A percentile compares a stretch with the other conserved stretches of the same genome.
These are phyloP conservation scores for apple (Malus domestica) DNA, from an alignment of 306 rosid species.

Conservation along the genomic window ASM211411v1 NC_041799.1:13655001-13655500, in stretches of 20 bases:
- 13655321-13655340: constrained; percentile 7
- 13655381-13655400: constrained; percentile 24
- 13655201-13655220: neutral
- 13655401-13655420: constrained; percentile 32
- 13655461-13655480: constrained; percentile 20
- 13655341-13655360: constrained; percentile 18
- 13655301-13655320: neutral
- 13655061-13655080: no score
- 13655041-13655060: no score
- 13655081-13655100: no score
- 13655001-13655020: no score
- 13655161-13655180: no score
- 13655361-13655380: constrained; percentile 27
- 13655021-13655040: no score
- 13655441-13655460: constrained; percentile 7
- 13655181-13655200: neutral
- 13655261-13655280: neutral
- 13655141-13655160: no score
- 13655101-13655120: no score
- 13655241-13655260: neutral
- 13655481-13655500: constrained; percentile 21
- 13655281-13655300: neutral
- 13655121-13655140: no score
- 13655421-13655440: constrained; percentile 35
- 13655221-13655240: neutral